Evolutionary conservation across 225 moss, liverwort and hornwort genomes (phyloP).

Genomic region (Polytrichum formosum): DNA sequence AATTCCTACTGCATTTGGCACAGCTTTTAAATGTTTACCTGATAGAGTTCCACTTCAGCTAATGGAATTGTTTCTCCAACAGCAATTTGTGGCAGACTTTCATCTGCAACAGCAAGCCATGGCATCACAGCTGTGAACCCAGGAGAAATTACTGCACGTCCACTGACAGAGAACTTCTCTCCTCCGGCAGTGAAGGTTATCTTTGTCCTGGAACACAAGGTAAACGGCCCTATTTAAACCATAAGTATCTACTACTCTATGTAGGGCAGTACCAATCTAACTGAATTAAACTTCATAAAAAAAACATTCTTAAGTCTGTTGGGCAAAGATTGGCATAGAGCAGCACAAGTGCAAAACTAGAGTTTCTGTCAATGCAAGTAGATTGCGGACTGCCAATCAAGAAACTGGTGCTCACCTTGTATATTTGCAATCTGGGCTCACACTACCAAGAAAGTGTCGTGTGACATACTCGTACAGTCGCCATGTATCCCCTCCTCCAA

Average conservation of each 20-base stretch:
- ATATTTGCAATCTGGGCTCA: constrained; percentile 94
- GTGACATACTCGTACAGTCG: constrained; percentile 92
- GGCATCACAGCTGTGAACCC: constrained; percentile 98
- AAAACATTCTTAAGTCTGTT: too few relatives aligned
- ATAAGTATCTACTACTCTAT: too few relatives aligned
- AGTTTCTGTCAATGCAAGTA: too few relatives aligned
- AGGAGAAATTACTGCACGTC: constrained; percentile 70
- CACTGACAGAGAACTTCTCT: constrained; percentile 77
- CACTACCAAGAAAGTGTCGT: constrained; percentile 92
- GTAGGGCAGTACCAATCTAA: too few relatives aligned
- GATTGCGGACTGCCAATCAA: not conserved
- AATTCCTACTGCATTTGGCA: too few relatives aligned
- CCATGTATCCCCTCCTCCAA: constrained; percentile 95
- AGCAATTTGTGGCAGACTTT: constrained; percentile 73
- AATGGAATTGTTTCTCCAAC: constrained; percentile 62
- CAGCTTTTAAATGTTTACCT: constrained; percentile 36
- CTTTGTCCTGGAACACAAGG: constrained; percentile 65
- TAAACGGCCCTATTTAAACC: too few relatives aligned
- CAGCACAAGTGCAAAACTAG: too few relatives aligned
- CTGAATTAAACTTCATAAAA: too few relatives aligned
- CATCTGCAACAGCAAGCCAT: constrained; percentile 91
- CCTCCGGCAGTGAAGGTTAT: constrained; percentile 70
- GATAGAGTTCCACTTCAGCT: constrained; percentile 88
- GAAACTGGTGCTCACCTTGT: constrained; percentile 48
- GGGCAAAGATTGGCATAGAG: too few relatives aligned